Evolutionary conservation across 2,329 filamentous ascomycete genomes (phyloP).

Genomic region (Lecanicillium sp.): DNA sequence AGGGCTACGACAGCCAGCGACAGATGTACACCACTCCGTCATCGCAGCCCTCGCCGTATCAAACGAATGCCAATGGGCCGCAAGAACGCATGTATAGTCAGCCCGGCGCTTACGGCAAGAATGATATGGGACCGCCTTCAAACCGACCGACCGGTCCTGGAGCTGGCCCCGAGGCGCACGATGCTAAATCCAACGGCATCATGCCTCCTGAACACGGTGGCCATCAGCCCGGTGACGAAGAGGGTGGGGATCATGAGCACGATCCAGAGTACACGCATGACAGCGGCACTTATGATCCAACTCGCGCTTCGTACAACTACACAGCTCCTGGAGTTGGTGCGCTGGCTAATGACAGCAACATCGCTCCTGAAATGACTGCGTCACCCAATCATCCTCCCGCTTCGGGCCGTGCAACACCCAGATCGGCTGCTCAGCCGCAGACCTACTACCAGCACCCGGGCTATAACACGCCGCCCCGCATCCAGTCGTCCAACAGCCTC

Average conservation of each 20-base stretch:
- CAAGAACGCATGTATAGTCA: slow-evolving; percentile 64
- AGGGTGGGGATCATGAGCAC: slow-evolving; percentile 65
- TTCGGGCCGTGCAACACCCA: slow-evolving; percentile 77
- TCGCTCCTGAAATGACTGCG: slow-evolving; percentile 74
- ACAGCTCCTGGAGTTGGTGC: slow-evolving; percentile 57
- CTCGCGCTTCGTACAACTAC: slow-evolving; percentile 71
- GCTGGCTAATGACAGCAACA: slow-evolving; percentile 65
- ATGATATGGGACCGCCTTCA: slow-evolving; percentile 79
- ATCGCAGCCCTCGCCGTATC: slow-evolving; percentile 63
- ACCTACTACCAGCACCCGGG: slow-evolving; percentile 64
- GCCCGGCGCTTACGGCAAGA: slow-evolving; percentile 63
- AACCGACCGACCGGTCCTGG: slow-evolving; percentile 49
- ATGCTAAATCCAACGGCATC: slow-evolving; percentile 61
- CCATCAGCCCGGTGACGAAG: slow-evolving; percentile 51
- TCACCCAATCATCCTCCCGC: slow-evolving; percentile 72
- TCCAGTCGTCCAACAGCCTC: slow-evolving; percentile 64
- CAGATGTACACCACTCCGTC: slow-evolving; percentile 69
- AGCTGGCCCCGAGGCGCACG: slow-evolving; percentile 51
- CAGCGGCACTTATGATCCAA: slow-evolving; percentile 64
- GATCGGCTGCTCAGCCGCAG: slow-evolving; percentile 64
- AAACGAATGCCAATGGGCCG: slow-evolving; percentile 49
- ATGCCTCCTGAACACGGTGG: slow-evolving; percentile 42
- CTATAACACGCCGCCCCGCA: slow-evolving; percentile 73
- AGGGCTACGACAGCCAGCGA: slow-evolving; percentile 68
- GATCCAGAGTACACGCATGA: slow-evolving; percentile 83